These are phyloP conservation scores for Chaetothyriales sp. DNA, from an alignment of 2,329 filamentous ascomycete species.

Conservation along the genomic window DNA sequence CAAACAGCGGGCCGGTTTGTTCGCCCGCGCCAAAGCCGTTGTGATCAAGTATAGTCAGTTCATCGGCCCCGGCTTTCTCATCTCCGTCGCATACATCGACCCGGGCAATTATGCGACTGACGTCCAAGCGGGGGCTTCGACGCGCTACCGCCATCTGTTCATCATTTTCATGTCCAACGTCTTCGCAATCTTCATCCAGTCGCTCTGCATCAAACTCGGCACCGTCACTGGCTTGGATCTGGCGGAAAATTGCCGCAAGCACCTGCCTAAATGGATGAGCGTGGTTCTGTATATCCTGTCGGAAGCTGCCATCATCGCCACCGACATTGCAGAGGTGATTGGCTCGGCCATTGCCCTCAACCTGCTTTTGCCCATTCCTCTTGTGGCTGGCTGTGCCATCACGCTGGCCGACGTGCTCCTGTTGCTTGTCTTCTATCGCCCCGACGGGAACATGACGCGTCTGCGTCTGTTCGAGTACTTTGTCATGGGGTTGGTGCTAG, in stretches of 20 bases:
- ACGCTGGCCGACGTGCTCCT: slow-evolving; percentile 43
- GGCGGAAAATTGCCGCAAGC: slow-evolving; percentile 51
- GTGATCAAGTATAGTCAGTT: slow-evolving; percentile 31
- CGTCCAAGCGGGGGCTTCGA: slow-evolving; percentile 34
- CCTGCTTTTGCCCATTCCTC: slow-evolving; percentile 39
- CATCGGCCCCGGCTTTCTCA: slow-evolving; percentile 35
- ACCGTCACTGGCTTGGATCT: slow-evolving; percentile 56
- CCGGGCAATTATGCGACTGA: slow-evolving; percentile 39
- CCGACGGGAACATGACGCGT: slow-evolving; percentile 38
- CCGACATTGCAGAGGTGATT: slow-evolving; percentile 55
- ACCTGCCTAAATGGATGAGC: slow-evolving; percentile 53
- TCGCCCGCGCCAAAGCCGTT: not conserved
- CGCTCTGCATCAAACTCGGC: slow-evolving; percentile 46
- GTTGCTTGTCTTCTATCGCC: slow-evolving; percentile 43
- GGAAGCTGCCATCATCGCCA: slow-evolving; percentile 56
- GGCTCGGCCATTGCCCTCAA: slow-evolving; percentile 45
- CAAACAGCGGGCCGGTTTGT: not conserved
- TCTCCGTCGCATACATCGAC: slow-evolving; percentile 38
- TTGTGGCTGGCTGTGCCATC: slow-evolving; percentile 44
- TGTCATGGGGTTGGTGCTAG: slow-evolving; percentile 40
- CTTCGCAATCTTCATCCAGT: slow-evolving; percentile 36
- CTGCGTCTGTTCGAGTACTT: slow-evolving; percentile 42
- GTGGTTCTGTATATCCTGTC: slow-evolving; percentile 48
- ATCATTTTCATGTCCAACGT: slow-evolving; percentile 36
- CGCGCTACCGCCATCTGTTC: slow-evolving; percentile 32